Evolutionary conservation across 495 filamentous ascomycete species (phyloP).

Genomic region (Parmelia sp.): DNA sequence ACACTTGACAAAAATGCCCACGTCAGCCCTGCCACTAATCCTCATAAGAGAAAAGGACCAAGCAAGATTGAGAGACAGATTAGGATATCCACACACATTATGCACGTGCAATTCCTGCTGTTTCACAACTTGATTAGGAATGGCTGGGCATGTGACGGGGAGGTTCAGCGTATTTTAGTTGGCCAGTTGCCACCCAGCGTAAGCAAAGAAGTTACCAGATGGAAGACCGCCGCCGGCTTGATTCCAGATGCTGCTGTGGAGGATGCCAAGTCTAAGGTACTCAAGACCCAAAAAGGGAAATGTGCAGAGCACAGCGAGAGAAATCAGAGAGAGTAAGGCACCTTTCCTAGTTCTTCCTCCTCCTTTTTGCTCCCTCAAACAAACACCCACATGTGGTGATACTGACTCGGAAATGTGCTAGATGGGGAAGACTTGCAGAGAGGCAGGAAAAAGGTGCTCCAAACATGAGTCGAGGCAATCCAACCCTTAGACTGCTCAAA

Average conservation of each 20-base stretch:
- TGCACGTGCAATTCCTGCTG: conserved; percentile 84
- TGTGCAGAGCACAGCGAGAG: conserved; percentile 40
- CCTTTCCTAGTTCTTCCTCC: no score
- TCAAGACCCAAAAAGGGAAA: conserved; percentile 28
- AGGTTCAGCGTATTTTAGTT: conserved; percentile 70
- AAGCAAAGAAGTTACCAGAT: conserved; percentile 67
- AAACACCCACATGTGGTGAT: no score
- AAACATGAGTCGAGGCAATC: conserved; percentile 75
- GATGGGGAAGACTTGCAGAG: conserved; percentile 67
- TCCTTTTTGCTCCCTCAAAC: no score
- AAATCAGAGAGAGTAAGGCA: conserved; percentile 57
- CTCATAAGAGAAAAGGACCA: conserved; percentile 72
- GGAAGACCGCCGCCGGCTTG: conserved; percentile 61
- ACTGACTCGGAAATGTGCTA: no score
- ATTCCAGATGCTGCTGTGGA: conserved; percentile 34
- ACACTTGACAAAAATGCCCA: conserved; percentile 57
- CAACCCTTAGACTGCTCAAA: conserved; percentile 71
- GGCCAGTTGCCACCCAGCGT: conserved; percentile 59
- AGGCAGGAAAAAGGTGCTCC: conserved; percentile 61
- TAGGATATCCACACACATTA: conserved; percentile 68
- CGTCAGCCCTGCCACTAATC: conserved; percentile 45
- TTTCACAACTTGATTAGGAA: conserved; percentile 87
- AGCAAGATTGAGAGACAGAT: conserved; percentile 77
- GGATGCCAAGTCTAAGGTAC: not conserved
- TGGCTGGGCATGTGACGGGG: conserved; percentile 72